Evolutionary conservation across 1,284 basidiomycete species (phyloP).

Genomic region (Fomitopsis betulina): DNA sequence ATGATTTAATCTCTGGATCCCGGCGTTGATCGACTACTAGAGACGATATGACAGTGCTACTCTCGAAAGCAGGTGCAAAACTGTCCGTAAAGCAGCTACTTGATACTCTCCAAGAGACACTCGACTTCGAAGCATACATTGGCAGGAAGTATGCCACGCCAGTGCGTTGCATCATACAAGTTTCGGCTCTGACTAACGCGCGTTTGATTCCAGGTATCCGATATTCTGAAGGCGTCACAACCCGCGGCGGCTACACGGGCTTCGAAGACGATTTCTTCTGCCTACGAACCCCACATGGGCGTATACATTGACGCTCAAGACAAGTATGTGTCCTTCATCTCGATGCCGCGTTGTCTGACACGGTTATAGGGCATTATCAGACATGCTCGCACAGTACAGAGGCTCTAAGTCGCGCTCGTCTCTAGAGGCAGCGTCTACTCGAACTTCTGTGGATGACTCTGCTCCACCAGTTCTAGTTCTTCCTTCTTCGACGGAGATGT

Average conservation of each 20-base stretch:
- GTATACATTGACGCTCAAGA: constrained; percentile 97
- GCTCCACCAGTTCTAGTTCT: constrained; percentile 67
- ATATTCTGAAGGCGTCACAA: constrained; percentile 53
- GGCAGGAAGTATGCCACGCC: constrained; percentile 74
- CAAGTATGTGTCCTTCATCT: constrained; percentile 46
- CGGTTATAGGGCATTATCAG: constrained; percentile 57
- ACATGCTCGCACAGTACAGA: constrained; percentile 80
- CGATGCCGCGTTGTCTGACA: background rate
- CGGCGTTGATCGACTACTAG: constrained; percentile 30
- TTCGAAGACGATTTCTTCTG: constrained; percentile 71
- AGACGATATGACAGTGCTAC: constrained; percentile 62
- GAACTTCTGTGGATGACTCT: constrained; percentile 40
- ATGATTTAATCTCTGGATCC: background rate
- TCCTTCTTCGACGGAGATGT: constrained; percentile 93
- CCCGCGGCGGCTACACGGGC: constrained; percentile 41
- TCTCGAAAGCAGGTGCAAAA: constrained; percentile 67
- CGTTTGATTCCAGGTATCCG: constrained; percentile 35
- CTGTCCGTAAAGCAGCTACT: constrained; percentile 76
- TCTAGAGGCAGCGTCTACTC: constrained; percentile 50
- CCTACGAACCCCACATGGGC: constrained; percentile 89
- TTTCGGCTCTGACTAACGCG: background rate
- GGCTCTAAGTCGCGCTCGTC: constrained; percentile 63
- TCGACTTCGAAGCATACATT: constrained; percentile 83
- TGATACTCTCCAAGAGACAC: constrained; percentile 80
- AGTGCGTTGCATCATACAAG: constrained; percentile 39